A percentile compares a stretch with the other conserved stretches of the same genome.
These are phyloP conservation scores for Microbotryomycetes sp. DNA, from an alignment of 1,284 basidiomycete species.

Conservation along the genomic window DNA sequence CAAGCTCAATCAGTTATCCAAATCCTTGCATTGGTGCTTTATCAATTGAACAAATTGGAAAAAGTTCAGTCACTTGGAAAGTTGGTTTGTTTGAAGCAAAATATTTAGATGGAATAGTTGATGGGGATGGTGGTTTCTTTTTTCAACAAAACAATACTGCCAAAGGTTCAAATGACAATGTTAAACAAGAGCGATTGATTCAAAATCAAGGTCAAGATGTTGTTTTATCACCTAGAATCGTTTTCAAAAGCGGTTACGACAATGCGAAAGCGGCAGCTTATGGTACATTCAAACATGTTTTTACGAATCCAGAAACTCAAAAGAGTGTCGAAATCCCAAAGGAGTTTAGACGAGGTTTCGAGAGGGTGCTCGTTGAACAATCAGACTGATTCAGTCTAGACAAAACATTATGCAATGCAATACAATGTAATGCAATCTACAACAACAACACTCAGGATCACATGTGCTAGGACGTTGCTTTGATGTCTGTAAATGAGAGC, in stretches of 20 bases:
- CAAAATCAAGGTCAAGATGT: neutral
- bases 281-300: constrained; percentile 34
- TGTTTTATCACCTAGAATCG: neutral
- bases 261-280: constrained; percentile 16
- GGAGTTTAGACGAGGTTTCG: constrained; percentile 7
- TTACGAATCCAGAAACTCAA: constrained; percentile 23
- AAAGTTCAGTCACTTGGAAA: constrained; percentile 11
- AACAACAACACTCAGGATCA: too few relatives aligned
- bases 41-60: neutral
- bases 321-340: constrained; percentile 10
- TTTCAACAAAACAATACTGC: neutral
- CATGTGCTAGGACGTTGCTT: too few relatives aligned
- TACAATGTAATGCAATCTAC: too few relatives aligned
- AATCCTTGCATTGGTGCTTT: constrained; percentile 16
- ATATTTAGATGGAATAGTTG: constrained; percentile 4
- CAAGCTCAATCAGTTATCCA: constrained; percentile 16
- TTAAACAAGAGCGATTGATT: neutral
- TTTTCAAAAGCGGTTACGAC: neutral
- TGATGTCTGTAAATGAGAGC: too few relatives aligned
- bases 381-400: too few relatives aligned
- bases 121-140: neutral
- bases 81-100: constrained; percentile 17
- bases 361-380: neutral
- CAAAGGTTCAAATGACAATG: neutral
- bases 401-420: too few relatives aligned